Conservation (phyloP, 768 basidiomycete genomes). For the Agaricus bisporus region DNA sequence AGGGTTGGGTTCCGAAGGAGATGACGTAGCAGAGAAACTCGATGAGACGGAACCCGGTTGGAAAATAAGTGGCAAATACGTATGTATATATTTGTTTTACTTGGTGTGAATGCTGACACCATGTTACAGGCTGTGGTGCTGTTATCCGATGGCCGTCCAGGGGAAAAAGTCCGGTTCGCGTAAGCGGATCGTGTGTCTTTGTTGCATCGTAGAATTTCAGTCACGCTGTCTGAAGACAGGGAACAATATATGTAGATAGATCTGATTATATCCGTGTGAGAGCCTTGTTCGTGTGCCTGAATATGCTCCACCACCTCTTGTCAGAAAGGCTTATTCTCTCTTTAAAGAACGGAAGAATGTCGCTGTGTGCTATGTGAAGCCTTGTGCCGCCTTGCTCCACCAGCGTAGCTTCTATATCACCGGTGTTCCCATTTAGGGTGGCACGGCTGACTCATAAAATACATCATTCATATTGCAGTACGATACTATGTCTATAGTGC, state of each 20-base stretch:
- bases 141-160: slow-evolving; percentile 82
- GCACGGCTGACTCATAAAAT: too few species aligned
- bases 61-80: slow-evolving; percentile 98
- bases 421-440: too few species aligned
- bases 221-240: neutral
- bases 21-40: slow-evolving; percentile 68
- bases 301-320: too few species aligned
- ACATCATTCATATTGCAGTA: too few species aligned
- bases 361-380: neutral
- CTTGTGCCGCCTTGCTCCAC: neutral
- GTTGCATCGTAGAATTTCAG: neutral
- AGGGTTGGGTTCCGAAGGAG: slow-evolving; percentile 65
- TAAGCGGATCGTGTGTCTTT: neutral
- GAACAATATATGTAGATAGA: too few species aligned
- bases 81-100: slow-evolving; percentile 30
- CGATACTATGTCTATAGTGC: too few species aligned
- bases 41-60: slow-evolving; percentile 86
- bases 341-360: neutral
- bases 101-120: neutral
- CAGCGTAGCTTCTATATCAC: too few species aligned
- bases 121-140: slow-evolving; percentile 71
- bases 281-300: too few species aligned
- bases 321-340: too few species aligned
- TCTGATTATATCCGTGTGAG: too few species aligned
- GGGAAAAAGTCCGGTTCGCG: slow-evolving; percentile 68